Conservation (phyloP, 2,329 filamentous ascomycete species). For the Pyricularia sp. region DNA sequence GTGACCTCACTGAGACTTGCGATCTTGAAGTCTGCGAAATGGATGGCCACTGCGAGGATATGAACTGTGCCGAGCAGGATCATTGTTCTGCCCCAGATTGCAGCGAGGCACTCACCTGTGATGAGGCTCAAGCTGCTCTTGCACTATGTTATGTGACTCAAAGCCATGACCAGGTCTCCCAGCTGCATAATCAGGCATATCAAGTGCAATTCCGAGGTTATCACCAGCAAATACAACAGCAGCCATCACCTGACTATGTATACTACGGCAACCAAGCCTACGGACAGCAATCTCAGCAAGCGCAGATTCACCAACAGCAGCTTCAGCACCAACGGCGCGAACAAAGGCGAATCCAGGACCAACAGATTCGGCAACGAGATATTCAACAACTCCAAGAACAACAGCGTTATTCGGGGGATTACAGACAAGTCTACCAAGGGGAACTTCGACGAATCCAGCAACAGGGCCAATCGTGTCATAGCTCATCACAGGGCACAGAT, state of each 20-base stretch:
- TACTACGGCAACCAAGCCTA: background rate
- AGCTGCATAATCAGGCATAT: background rate
- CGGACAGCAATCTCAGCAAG: background rate
- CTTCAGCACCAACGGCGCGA: background rate
- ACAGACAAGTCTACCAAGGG: background rate
- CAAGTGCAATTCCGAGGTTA: background rate
- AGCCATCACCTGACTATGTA: background rate
- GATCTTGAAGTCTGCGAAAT: conserved; percentile 7
- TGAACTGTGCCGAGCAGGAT: conserved; percentile 10
- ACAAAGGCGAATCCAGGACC: background rate
- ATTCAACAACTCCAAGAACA: no score
- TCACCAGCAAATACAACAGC: background rate
- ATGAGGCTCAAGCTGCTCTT: background rate
- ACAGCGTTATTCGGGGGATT: no score
- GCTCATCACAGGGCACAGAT: background rate
- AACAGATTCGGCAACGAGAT: no score
- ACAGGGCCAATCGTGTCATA: background rate
- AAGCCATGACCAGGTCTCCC: background rate
- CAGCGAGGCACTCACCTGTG: conserved; percentile 9
- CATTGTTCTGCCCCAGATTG: conserved; percentile 9
- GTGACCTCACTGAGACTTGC: background rate
- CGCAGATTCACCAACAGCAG: background rate
- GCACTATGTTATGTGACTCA: background rate
- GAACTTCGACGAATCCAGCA: background rate
- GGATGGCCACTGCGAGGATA: conserved; percentile 12